Base-by-base conservation (phyloP, 345 rosid genomes). In the Lepidium didymum region DNA sequence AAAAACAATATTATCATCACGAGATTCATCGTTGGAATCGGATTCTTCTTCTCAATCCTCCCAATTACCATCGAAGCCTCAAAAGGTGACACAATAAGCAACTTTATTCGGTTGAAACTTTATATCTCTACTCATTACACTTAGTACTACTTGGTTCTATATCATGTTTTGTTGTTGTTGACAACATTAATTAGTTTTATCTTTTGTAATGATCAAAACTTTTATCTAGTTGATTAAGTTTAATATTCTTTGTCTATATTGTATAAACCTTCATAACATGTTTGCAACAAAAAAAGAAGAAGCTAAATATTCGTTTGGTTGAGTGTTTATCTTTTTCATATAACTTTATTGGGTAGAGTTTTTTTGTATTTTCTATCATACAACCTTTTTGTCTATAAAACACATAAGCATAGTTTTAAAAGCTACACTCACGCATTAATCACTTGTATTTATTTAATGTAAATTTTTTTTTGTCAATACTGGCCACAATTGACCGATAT, bases 11-110 rank as follows among this genome's bases (percentile, higher is more conserved):
- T 58, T 73, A 62, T 15, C 72, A 66, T 40, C 76, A 73, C 76
- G 71, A 73, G 71, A 18, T 21, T 73, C 54, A 73, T 73, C 72
- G 62, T 66, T 58, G 67, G 72, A 66, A 73, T 73, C 47, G 67
- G 72, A 73, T 64, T 56, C n/a, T 73, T 66, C 77, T 66, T 49
- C 50, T 66, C 62, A 73, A 65, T 73, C 55, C 58, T 49, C 3
- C 60, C 40, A 57, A 41, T 73, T 41, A 57, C 15, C 57, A 49
- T 38, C 49, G 7, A 16, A 31, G 35, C 46, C 41, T 55, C 47
- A 25, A 71, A 34, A 15, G 21, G 55, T 36, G 14, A 47, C 46
- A 10, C 7, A 2, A 31, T 6, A 12, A 25, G 35, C 41, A 58
- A 31, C 51, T 38, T 43, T 27, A 58, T 58, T 67, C 71, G 21